These are phyloP conservation scores for Bipolaris victoriae DNA, from an alignment of 2,329 filamentous ascomycete genomes.

Conservation along the genomic window DNA sequence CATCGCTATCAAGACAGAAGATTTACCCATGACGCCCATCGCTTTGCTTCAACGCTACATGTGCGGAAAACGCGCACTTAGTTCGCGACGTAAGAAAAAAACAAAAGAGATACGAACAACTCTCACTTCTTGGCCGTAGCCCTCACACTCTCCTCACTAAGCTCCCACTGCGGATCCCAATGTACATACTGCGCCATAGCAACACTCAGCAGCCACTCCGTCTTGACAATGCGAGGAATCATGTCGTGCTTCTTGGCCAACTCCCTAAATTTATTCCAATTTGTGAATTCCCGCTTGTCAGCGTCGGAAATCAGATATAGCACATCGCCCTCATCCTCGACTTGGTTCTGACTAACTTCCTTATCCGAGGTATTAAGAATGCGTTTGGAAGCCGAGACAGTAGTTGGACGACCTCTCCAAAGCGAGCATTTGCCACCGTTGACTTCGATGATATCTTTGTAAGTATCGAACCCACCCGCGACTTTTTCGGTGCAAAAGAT, in stretches of 20 bases:
- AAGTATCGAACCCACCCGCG: slow-evolving; percentile 81
- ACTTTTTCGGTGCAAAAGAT: slow-evolving; percentile 86
- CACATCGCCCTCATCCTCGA: slow-evolving; percentile 60
- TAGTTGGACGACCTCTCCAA: slow-evolving; percentile 76
- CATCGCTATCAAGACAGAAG: neutral
- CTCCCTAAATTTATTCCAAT: slow-evolving; percentile 81
- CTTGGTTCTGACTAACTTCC: slow-evolving; percentile 62
- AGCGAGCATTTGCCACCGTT: slow-evolving; percentile 85
- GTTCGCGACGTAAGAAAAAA: neutral
- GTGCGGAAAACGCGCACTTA: slow-evolving; percentile 12
- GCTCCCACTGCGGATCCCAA: slow-evolving; percentile 44
- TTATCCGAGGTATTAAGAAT: slow-evolving; percentile 29
- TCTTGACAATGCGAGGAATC: slow-evolving; percentile 77
- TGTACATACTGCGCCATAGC: slow-evolving; percentile 83
- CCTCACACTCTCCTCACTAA: slow-evolving; percentile 42
- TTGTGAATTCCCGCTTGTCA: slow-evolving; percentile 68
- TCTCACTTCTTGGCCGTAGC: slow-evolving; percentile 22
- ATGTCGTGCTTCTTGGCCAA: slow-evolving; percentile 81
- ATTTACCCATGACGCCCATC: slow-evolving; percentile 23
- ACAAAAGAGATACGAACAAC: neutral
- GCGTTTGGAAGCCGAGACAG: slow-evolving; percentile 59
- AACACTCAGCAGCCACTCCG: slow-evolving; percentile 89
- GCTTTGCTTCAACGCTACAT: slow-evolving; percentile 10
- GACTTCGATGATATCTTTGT: slow-evolving; percentile 81
- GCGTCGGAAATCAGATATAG: slow-evolving; percentile 80